Evolutionary conservation across 2,329 filamentous ascomycete genomes (phyloP).

Genomic region (Cercospora sp.): DNA sequence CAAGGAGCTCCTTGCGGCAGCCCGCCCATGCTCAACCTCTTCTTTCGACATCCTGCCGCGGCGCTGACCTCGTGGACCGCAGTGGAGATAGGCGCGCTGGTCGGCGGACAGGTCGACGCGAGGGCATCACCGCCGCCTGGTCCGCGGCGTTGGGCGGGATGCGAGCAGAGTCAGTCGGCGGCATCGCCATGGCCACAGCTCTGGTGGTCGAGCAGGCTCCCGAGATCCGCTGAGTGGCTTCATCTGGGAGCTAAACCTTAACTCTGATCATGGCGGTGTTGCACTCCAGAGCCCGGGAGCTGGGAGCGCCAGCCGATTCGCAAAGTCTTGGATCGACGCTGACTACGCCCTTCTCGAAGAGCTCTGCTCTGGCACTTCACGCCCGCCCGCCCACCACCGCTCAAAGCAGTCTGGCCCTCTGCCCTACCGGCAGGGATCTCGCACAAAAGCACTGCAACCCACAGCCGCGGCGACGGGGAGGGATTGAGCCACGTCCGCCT

Average conservation of each 20-base stretch:
- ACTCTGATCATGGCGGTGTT: constrained; percentile 29
- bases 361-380: constrained; percentile 1
- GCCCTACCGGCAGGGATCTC: constrained; percentile 41
- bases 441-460: constrained; percentile 43
- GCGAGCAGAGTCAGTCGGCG: neutral
- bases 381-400: constrained; percentile 26
- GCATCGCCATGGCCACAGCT: neutral
- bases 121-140: neutral
- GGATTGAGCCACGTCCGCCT: constrained; percentile 39
- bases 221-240: constrained; percentile 4
- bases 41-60: constrained; percentile 24
- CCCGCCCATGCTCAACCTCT: constrained; percentile 19
- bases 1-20: constrained; percentile 31
- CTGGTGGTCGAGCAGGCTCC: neutral
- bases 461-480: constrained; percentile 47
- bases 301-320: constrained; percentile 36
- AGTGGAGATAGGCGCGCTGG: neutral
- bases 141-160: neutral
- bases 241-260: constrained; percentile 28
- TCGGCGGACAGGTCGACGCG: neutral
- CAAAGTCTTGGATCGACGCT: constrained; percentile 27
- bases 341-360: constrained; percentile 29
- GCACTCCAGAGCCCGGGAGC: constrained; percentile 32
- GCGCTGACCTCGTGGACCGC: neutral
- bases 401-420: constrained; percentile 30